These are phyloP conservation scores for Golubevia sp. DNA, from an alignment of 1,284 basidiomycete genomes.

Conservation along the genomic window DNA sequence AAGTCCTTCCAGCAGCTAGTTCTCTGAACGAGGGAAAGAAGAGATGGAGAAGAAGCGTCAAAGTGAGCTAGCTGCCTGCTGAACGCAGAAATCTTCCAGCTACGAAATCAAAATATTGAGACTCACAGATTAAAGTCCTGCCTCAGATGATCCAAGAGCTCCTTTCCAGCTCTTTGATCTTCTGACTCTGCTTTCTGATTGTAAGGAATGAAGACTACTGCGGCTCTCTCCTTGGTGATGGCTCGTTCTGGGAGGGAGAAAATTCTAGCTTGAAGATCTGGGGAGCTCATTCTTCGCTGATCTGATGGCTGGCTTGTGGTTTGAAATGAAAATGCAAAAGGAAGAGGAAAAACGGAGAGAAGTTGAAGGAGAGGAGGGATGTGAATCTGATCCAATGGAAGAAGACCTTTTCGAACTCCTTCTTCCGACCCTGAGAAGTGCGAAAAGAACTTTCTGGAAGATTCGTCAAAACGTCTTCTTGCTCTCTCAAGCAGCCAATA, in stretches of 20 bases:
- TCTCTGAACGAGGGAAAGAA: slow-evolving; percentile 16
- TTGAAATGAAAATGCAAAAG: no score
- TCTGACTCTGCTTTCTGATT: slow-evolving; percentile 18
- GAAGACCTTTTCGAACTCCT: no score
- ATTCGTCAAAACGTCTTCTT: no score
- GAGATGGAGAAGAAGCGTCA: neutral
- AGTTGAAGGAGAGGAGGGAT: no score
- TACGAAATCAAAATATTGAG: neutral
- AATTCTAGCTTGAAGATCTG: slow-evolving; percentile 22
- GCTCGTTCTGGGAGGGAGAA: slow-evolving; percentile 24
- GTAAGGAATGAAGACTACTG: slow-evolving; percentile 23
- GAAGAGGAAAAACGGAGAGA: no score
- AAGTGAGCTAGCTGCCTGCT: neutral
- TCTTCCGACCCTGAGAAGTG: no score
- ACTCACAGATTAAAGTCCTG: slow-evolving; percentile 23
- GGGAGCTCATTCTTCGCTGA: slow-evolving; percentile 25
- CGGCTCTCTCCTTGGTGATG: slow-evolving; percentile 13
- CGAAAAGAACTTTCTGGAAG: no score
- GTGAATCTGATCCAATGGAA: no score
- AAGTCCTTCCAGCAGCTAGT: slow-evolving; percentile 33
- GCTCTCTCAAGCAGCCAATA: no score
- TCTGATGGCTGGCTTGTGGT: slow-evolving; percentile 13
- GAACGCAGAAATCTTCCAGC: neutral
- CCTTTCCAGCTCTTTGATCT: slow-evolving; percentile 15
- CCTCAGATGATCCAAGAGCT: slow-evolving; percentile 17